Base-by-base conservation (phyloP, 345 rosid species). In the Mercurialis annua region DNA sequence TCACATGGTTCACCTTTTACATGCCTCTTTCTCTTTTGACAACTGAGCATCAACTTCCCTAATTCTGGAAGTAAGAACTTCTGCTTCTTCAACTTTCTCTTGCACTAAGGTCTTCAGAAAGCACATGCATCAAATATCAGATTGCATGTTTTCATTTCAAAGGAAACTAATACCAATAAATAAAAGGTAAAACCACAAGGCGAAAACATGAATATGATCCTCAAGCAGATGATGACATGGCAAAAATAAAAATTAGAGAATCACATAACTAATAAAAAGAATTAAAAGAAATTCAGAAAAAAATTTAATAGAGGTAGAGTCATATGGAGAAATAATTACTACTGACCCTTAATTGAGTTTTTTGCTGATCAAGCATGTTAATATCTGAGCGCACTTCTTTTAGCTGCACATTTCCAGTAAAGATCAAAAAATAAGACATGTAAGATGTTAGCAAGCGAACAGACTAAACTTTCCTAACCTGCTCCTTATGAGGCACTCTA, bases 41-140 rank as follows among this genome's bases (percentile, higher is more conserved):
- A 94, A 78, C 70, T 89, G 89, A 74, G 81, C 73, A 75, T 84
- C 87, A 72, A 89, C 90, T 77, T 86, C 96, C 74, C 72, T 69
- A 71, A 90, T 80, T 78, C 80, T 87, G 64, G 88, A 88, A 60
- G 82, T 69, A 65, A 95, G 96, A 73, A 75, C 76, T 58, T 83
- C 87, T 48, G 73, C 92, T 81, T 88, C 93, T 64, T 88, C 90
- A 74, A 64, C 80, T 75, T 82, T 86, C 78, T 82, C 87, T 65
- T 86, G 86, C 76, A 79, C 54, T 42, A 59, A 56, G 69, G 65
- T 70, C 98, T 91, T 79, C 65, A 67, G 51, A 54, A 66, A 69
- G 48, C 43, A 50, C 33, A 74, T 21, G 55, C 6, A 68, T 11
- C 62, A 71, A 29, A 43, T 21, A 57, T 70, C 42, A 61, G 24